Base-by-base conservation (phyloP, 139 green algal species). In the Pseudopediastrum boryanum region DNA sequence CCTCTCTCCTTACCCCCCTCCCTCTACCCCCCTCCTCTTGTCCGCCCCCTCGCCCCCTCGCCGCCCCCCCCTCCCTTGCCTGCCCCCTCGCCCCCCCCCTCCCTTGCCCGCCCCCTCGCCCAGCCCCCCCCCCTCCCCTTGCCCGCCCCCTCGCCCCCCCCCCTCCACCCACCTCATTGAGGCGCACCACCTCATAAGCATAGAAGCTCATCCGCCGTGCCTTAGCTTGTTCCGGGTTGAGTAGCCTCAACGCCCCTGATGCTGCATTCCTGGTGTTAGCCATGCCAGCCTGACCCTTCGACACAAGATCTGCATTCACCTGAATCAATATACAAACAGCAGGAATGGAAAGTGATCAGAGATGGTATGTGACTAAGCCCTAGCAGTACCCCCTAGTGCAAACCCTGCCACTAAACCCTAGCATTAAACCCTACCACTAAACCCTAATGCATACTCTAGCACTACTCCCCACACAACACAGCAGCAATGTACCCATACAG, bases 181-280 rank as follows among this genome's bases (percentile, higher is more conserved):
- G 75, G 68, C 44, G 21, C 44, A 78, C 43, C 50, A 78, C 9
- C 56, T 83, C 80, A 46, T 89, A 92, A 1, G 85, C 83, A 33
- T 78, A 19, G 51, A 92, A 92, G 80, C 80, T 82, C 39, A 92
- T 83, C 4, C 71, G 81, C 27, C 87, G 82, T 4, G 44, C 6
- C 3, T 56, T 52, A 50, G 79, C 75, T 46, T 81, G 35, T 2
- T 9, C 39, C 2, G 83, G 31, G 83, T 92, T 83, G 23, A 85
- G 70, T 66, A 87, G 81, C 67, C 85, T 56, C 59, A 88, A 29
- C 4, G 67, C 79, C 7, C 85, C 88, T 25, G 85, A 71, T 4
- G 85, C 85, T 0, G 82, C 81, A 75, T 90, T 92, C 73, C 88
- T 81, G 0, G 88, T 39, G 80, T 88, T 89, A 72, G 84, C 81